Evolutionary conservation across 495 filamentous ascomycete genomes (phyloP), one percentile per base, ranked within the genome.

Genomic region (Cenococcum geophilum): DNA sequence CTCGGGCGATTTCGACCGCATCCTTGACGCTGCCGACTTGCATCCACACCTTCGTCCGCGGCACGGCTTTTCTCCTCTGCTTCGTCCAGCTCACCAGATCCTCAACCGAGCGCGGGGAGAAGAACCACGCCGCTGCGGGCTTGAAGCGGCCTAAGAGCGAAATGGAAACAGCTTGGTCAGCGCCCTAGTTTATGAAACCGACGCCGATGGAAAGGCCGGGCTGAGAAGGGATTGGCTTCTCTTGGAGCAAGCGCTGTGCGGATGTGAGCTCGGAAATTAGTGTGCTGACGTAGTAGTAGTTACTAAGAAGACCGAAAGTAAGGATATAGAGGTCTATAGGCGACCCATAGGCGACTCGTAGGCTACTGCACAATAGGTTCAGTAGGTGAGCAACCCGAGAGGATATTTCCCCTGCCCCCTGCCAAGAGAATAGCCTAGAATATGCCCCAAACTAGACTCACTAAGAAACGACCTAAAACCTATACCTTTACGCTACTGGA

Each of bases 71-170:
- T 10, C 82, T 77, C 22, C 87, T 77, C 6, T 65, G 58, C 4
- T 64, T 59, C 0, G 82, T 76, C 87, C 87, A 91, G 0, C 60
- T 51, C 5, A 79, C 72, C 3, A 86, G 72, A 10, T 86, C 78
- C 0, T 66, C 34, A 14, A 76, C 70, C 0, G 76, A 72, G 5
- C 57, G 62, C 0, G 87, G 83, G 0, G 87, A 86, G 61, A 83
- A 91, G 9, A 92, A 73, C 89, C 89, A 92, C 12, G 77, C 80
- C 1, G 87, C 89, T 21, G 78, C 79, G 0, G 89, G 89, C 10
- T 73, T 76, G 67, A 77, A 77, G 14, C 73, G 68, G 34, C 70
- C 56, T 12, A 86, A 74, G 0, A 75, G 68, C 0, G 73, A 47
- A 14, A 80, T 61, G 1, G 82, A 78, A 9, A 65, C 57, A 0